Percentiles rank a stretch among this genome's conserved stretches.
These are phyloP conservation scores for Trichoderma sp. DNA, from an alignment of 2,329 filamentous ascomycete species.

Conservation along the genomic window DNA sequence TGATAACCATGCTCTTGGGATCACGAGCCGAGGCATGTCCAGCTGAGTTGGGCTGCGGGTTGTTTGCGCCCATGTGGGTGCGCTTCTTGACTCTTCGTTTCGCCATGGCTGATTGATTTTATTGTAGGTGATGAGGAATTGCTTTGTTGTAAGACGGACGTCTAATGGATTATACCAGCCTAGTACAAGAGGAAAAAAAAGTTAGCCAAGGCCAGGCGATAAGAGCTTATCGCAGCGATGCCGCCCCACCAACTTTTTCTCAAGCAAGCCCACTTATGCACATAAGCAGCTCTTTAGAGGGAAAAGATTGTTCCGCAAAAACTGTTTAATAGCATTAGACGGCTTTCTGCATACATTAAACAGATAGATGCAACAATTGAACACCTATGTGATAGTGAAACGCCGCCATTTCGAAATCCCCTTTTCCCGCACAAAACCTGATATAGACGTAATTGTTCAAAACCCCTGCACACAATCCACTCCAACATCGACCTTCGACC, in stretches of 20 bases:
- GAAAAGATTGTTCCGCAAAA: background rate
- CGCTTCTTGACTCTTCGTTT: slow-evolving; percentile 83
- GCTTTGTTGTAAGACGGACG: background rate
- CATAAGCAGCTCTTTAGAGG: background rate
- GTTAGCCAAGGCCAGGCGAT: slow-evolving; percentile 37
- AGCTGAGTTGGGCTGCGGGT: slow-evolving; percentile 56
- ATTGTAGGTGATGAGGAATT: slow-evolving; percentile 9
- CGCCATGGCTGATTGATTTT: slow-evolving; percentile 61
- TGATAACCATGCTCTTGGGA: slow-evolving; percentile 98
- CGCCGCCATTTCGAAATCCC: background rate
- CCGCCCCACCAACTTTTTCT: slow-evolving; percentile 39
- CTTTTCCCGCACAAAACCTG: background rate
- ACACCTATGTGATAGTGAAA: background rate
- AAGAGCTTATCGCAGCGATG: slow-evolving; percentile 35
- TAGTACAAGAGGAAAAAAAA: slow-evolving; percentile 32
- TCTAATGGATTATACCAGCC: background rate
- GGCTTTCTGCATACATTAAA: background rate
- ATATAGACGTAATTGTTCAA: background rate
- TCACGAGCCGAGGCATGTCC: slow-evolving; percentile 65
- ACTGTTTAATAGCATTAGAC: background rate
- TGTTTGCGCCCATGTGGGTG: slow-evolving; percentile 72
- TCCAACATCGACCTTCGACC: background rate
- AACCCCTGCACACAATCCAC: background rate
- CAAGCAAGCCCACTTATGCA: background rate
- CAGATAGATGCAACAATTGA: background rate